Base-by-base conservation (phyloP, 192 early-diverging fungal species). In the Backusella macrospora region DNA sequence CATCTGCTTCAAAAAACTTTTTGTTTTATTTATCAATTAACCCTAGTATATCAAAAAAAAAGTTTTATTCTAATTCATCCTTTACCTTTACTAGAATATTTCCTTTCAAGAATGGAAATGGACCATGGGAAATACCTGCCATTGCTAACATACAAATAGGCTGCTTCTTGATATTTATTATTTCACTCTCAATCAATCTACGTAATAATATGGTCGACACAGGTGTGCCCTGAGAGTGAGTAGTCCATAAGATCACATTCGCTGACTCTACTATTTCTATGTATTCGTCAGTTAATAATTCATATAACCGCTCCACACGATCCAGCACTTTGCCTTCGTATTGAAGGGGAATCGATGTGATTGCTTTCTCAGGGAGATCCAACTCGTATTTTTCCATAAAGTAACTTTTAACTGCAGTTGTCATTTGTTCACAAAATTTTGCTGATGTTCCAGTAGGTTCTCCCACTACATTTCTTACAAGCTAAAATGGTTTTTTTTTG, bases 201-300 rank as follows among this genome's bases (percentile, higher is more conserved):
- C 92, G 84, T 5, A 96, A 74, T 13, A 99, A 76, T 65, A 96
- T 83, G 23, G 90, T 88, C 6, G 94, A 92, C 4, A 97, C 96
- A 0, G 96, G 94, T 1, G 93, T 96, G 46, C 97, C 97, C 80
- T 99, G 97, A 34, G 92, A 93, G 80, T 99, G 97, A 1, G 96
- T 96, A 2, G 94, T 91, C 49, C 97, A 87, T 74, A 99, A 87
- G 13, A 99, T 87, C 0, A 92, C 85, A 79, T 97, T 93, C 0
- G 93, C 93, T 13, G 82, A 73, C 26, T 62, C 45, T 4, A 86
- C 37, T 8, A 84, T 80, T 16, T 80, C 74, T 18, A 47, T 72
- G 81, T 84, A 89, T 8, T 26, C 59, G 13, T 85, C 78, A 43
- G 92, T 76, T 48, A 98, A 81, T 73, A 93, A 92, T 15, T 86